Evolutionary conservation across 2,329 filamentous ascomycete species (phyloP).

Genomic region (Cordyceps tenuipes): DNA sequence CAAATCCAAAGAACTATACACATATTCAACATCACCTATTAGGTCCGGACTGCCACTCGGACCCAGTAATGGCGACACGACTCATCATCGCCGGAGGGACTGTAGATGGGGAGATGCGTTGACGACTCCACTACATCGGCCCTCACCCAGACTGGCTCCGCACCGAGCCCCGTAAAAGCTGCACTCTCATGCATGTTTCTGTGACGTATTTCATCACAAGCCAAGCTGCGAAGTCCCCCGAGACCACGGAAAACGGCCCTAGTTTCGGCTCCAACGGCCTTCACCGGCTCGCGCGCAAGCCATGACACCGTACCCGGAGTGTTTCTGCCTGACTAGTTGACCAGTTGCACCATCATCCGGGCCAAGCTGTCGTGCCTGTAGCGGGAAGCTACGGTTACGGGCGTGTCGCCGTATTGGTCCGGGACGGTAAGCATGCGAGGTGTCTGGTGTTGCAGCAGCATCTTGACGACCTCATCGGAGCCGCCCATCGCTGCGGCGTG

Average conservation of each 20-base stretch:
- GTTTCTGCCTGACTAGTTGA: not conserved
- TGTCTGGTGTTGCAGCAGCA: conserved; percentile 1
- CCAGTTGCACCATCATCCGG: conserved; percentile 7
- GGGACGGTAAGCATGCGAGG: conserved; percentile 1
- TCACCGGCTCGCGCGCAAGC: not conserved
- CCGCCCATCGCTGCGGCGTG: conserved; percentile 8
- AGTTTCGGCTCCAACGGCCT: not conserved
- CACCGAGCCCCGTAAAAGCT: not conserved
- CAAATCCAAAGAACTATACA: not conserved
- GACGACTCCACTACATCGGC: conserved; percentile 2
- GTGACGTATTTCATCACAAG: not conserved
- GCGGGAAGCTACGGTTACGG: conserved; percentile 6
- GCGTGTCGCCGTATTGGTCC: conserved; percentile 3
- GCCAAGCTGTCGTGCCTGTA: conserved; percentile 9
- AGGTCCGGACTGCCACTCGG: not conserved
- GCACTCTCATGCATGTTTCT: conserved; percentile 1
- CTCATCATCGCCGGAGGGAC: not conserved
- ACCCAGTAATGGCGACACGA: not conserved
- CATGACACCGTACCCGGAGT: not conserved
- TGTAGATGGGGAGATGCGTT: not conserved
- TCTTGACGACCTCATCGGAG: conserved; percentile 4
- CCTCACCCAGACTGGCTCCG: not conserved
- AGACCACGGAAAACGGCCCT: not conserved
- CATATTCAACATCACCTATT: not conserved
- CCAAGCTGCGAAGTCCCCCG: not conserved